These are phyloP conservation scores for Leccinum incarnatum DNA, from an alignment of 768 basidiomycete species.

Conservation along the genomic window DNA sequence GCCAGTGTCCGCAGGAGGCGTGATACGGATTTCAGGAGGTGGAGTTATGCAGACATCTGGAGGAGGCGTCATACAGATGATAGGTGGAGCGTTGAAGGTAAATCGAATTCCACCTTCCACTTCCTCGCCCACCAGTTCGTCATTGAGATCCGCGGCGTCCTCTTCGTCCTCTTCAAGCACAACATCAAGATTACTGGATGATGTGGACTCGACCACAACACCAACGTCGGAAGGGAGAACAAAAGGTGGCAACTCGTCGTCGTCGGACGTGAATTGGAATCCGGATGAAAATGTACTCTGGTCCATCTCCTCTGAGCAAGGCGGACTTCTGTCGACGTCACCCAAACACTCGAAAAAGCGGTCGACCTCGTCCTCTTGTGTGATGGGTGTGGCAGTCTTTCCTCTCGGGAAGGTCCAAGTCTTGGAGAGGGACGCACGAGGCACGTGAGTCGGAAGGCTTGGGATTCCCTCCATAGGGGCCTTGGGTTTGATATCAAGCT, in stretches of 20 bases:
- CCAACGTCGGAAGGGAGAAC: constrained; percentile 47
- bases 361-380: constrained; percentile 53
- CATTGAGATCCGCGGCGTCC: constrained; percentile 31
- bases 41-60: constrained; percentile 24
- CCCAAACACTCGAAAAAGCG: constrained; percentile 73
- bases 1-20: constrained; percentile 16
- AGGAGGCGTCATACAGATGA: constrained; percentile 28
- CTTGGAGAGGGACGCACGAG: constrained; percentile 52
- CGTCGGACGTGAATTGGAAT: constrained; percentile 49
- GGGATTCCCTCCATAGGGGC: constrained; percentile 10
- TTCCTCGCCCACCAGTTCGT: constrained; percentile 55
- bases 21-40: constrained; percentile 25
- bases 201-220: constrained; percentile 34
- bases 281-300: constrained; percentile 57
- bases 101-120: constrained; percentile 71
- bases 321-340: constrained; percentile 52
- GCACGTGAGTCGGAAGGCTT: constrained; percentile 26
- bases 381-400: constrained; percentile 16
- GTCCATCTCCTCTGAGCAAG: constrained; percentile 47
- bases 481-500: constrained; percentile 29
- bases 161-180: constrained; percentile 44
- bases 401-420: constrained; percentile 65
- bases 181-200: constrained; percentile 32
- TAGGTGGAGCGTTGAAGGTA: constrained; percentile 62
- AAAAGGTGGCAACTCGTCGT: constrained; percentile 47